Evolutionary conservation across 495 filamentous ascomycete species (phyloP), one percentile per base, ranked within the genome.

Genomic region (Daldinia grandis): DNA sequence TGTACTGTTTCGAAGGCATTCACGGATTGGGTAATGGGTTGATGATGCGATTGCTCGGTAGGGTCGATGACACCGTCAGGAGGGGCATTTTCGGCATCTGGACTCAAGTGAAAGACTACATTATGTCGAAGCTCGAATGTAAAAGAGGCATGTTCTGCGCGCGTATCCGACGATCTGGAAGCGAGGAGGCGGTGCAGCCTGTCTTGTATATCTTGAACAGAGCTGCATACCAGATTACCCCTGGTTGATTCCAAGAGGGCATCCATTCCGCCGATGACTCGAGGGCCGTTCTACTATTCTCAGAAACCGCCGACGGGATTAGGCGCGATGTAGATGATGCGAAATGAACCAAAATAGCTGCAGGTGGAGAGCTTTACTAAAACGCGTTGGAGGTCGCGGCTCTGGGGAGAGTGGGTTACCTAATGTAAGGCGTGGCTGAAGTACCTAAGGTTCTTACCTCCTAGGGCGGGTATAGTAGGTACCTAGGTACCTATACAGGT

Each of bases 61-160:
- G 78, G 63, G 24, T 66, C 58, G 21, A 68, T 55, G 27, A 66
- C 50, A 33, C 64, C 74, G 31, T 83, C 78, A 19, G 66, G 31
- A 8, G 54, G 58, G n/a, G 70, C 71, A 72, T 78, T 77, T 37
- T 80, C 76, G 17, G 68, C 19, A 8, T 81, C 79, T 50, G 59
- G 64, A 3, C 74, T 75, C 3, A 85, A 53, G 9, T 80, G 57
- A 55, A 85, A 78, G 17, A 79, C 53, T 27, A 71, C 65, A 25
- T 75, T 76, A 15, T 80, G 64, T 0, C 77, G 78, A 25, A 85
- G 68, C 53, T 81, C 80, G 25, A 81, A 77, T 4, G 76, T 79
- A 37, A 71, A 58, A 6, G 81, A 77, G 27, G 81, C 64, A 58
- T 81, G 81, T 12, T 84, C 78, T 53, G 79, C 82, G 14, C 75